These are phyloP conservation scores for Pseudozyma flocculosa DNA, from an alignment of 1,284 basidiomycete species.

Conservation along the genomic window DNA sequence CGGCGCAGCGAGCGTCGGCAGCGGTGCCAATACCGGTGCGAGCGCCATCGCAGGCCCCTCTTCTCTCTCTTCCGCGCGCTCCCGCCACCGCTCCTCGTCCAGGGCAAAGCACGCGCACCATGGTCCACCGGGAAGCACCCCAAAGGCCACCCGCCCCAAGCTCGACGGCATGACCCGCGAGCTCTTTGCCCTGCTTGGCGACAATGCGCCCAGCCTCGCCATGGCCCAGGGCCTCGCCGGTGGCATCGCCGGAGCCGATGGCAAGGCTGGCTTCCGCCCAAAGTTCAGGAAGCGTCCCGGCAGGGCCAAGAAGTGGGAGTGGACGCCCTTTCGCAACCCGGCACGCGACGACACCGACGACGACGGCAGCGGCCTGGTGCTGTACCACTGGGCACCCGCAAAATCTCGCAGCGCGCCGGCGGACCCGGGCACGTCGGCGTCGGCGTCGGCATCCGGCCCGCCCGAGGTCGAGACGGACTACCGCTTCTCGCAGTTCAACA, in stretches of 20 bases:
- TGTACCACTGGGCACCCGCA: constrained; percentile 50
- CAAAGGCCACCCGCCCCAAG: constrained; percentile 20
- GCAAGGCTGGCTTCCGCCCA: constrained; percentile 65
- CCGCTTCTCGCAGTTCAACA: constrained; percentile 77
- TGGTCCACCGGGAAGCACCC: constrained; percentile 10
- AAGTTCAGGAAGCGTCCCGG: constrained; percentile 79
- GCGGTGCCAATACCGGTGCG: too few species aligned
- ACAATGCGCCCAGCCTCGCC: constrained; percentile 76
- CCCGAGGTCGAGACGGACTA: constrained; percentile 51
- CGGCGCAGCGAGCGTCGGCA: too few species aligned
- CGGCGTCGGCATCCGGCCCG: not conserved
- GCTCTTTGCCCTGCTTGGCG: constrained; percentile 88
- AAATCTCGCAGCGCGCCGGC: not conserved
- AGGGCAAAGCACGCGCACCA: constrained; percentile 14
- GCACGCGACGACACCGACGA: constrained; percentile 43
- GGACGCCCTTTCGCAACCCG: constrained; percentile 49
- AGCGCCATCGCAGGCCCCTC: constrained; percentile 10
- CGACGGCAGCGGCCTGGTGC: constrained; percentile 19
- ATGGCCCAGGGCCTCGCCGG: constrained; percentile 28
- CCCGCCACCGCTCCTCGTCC: constrained; percentile 21
- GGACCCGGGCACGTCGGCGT: not conserved
- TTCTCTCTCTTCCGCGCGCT: constrained; percentile 10
- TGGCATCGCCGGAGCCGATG: constrained; percentile 5
- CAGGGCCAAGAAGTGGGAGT: constrained; percentile 58
- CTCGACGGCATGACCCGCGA: constrained; percentile 79